A percentile compares a stretch with the other conserved stretches of the same genome.
Evolutionary conservation across 768 basidiomycete genomes (phyloP).

Genomic region (Naganishia onofrii): DNA sequence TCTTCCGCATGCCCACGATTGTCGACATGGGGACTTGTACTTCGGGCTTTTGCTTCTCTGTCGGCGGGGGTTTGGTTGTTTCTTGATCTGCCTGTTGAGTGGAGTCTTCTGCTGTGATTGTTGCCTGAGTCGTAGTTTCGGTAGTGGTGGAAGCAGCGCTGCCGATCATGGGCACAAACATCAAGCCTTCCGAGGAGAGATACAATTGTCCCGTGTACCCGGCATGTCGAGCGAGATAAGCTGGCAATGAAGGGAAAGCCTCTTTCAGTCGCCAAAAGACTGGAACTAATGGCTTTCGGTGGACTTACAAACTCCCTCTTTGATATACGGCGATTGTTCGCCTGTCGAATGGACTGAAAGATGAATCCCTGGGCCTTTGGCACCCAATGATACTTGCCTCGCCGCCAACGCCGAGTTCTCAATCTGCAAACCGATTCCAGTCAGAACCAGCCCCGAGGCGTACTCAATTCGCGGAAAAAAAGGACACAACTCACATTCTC

Average conservation of each 20-base stretch:
- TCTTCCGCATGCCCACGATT: slow-evolving; percentile 31
- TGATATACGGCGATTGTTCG: slow-evolving; percentile 4
- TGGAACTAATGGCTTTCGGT: not conserved
- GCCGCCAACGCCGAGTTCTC: slow-evolving; percentile 20
- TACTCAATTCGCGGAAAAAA: not conserved
- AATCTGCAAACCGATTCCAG: no score
- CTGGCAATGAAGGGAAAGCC: not conserved
- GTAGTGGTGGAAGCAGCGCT: not conserved
- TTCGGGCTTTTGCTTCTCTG: not conserved
- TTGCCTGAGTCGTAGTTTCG: not conserved
- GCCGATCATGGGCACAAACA: slow-evolving; percentile 17
- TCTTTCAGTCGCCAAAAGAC: not conserved
- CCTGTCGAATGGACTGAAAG: slow-evolving; percentile 7
- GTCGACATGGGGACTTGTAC: slow-evolving; percentile 26
- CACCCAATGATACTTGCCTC: slow-evolving; percentile 6
- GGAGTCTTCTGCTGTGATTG: not conserved
- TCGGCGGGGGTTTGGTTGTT: not conserved
- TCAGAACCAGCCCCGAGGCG: no score
- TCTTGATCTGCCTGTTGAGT: not conserved
- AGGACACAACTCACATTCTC: not conserved
- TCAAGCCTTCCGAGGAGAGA: slow-evolving; percentile 18
- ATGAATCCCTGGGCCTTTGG: slow-evolving; percentile 8
- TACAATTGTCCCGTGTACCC: slow-evolving; percentile 9
- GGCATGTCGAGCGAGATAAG: slow-evolving; percentile 15
- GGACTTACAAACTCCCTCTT: slow-evolving; percentile 20